Evolutionary conservation across 2,329 filamentous ascomycete species (phyloP).

Genomic region (Lasiodiplodia gonubiensis): DNA sequence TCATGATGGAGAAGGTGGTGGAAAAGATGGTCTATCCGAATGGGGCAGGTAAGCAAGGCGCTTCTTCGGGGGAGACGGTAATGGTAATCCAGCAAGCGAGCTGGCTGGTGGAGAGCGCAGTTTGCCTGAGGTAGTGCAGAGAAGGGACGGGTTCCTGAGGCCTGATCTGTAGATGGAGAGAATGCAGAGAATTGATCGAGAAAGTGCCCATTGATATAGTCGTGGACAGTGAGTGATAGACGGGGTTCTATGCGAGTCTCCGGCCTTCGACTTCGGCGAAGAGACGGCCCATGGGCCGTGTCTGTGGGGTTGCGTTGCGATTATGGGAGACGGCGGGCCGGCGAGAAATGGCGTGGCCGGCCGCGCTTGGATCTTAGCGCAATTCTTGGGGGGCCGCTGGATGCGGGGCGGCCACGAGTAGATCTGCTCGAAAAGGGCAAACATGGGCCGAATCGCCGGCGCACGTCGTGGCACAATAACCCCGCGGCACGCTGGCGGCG

Average conservation of each 20-base stretch:
- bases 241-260: neutral
- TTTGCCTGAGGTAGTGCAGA: neutral
- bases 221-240: neutral
- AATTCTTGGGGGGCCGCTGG: neutral
- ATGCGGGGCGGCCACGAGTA: neutral
- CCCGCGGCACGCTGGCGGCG: too few relatives aligned
- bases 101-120: neutral
- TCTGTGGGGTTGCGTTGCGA: neutral
- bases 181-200: neutral
- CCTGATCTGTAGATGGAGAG: neutral
- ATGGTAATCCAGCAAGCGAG: neutral
- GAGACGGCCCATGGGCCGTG: constrained; percentile 14
- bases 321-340: neutral
- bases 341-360: neutral
- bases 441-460: neutral
- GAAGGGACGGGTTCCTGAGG: neutral
- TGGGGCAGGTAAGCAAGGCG: constrained; percentile 4
- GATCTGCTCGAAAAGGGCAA: neutral
- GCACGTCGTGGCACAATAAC: neutral
- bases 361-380: neutral
- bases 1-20: neutral
- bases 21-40: neutral
- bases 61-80: neutral
- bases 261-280: constrained; percentile 1
- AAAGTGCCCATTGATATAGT: constrained; percentile 1